A percentile compares a stretch with the other conserved stretches of the same genome.
phyloP scores from a whole-genome alignment of 202 grass and related monocot species.

The Panicum virgatum region DNA sequence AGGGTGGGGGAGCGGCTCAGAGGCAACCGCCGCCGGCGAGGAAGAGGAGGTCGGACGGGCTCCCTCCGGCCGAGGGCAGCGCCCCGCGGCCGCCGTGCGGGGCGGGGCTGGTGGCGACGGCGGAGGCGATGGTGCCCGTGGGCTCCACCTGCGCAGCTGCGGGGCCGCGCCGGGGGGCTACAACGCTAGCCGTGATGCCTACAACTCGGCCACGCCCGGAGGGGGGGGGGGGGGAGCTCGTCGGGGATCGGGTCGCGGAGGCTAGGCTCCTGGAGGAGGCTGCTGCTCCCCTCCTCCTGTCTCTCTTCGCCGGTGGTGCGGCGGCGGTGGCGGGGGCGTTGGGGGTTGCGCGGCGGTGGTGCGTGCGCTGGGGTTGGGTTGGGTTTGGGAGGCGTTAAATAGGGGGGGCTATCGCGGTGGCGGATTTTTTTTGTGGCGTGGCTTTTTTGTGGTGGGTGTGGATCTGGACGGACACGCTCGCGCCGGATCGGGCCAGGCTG shows the following conservation, averaged over 20 bases:
- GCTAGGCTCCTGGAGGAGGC: background rate
- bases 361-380: background rate
- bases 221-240: background rate
- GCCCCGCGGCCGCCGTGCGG: conserved; percentile 97
- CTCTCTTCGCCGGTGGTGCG: conserved; percentile 25
- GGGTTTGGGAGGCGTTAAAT: conserved; percentile 38
- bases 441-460: conserved; percentile 30
- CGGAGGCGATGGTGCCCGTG: conserved; percentile 39
- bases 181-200: conserved; percentile 70
- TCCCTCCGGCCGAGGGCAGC: conserved; percentile 85
- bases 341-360: background rate
- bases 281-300: background rate
- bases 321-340: background rate
- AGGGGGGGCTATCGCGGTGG: conserved; percentile 12
- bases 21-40: conserved; percentile 82
- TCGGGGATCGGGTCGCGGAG: background rate
- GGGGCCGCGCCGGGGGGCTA: conserved; percentile 60
- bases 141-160: conserved; percentile 77
- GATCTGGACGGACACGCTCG: background rate
- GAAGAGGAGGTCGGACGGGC: conserved; percentile 97
- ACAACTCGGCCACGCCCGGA: conserved; percentile 29
- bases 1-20: conserved; percentile 15
- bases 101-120: conserved; percentile 48
- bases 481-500: background rate
- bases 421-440: background rate